Evolutionary conservation across 176 grass and related monocot genomes (phyloP), one percentile per base, ranked within the genome.

Genomic region (Avena eriantha): DNA sequence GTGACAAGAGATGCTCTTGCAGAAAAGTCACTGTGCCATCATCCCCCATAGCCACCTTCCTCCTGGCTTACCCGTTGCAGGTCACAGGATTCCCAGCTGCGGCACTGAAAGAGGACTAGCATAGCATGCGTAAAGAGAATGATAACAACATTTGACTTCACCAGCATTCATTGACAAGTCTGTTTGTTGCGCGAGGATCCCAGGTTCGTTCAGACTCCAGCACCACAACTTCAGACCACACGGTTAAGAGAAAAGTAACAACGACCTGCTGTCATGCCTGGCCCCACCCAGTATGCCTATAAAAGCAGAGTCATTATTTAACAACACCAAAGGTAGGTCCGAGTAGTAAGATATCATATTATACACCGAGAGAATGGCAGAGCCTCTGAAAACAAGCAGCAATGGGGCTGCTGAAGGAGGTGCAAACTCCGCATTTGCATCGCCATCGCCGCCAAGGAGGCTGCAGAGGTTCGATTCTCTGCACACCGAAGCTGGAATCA

Each of bases 401-500:
- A 88, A 81, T 48, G 78, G 72, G 29, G 56, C 19, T 35, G 83
- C 78, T 57, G 78, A 82, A 35, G 19, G 15, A 41, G 72, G 41
- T 78, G 64, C 70, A 19, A 33, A 65, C 36, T 48, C 86, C 72
- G 55, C 16, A 73, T 77, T 81, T 50, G 78, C 70, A n/a, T 69
- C 84, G 18, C 29, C 31, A 5, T 57, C 84, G 51, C 15, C 58
- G 0, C 46, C 87, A 24, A 84, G 61, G 70, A 87, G 84, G 76
- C 69, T 93, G 56, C 83, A 87, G 57, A 85, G 88, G 68, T 84
- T 69, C 18, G 91, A 93, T 65, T 93, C 91, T 13, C 84, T 93
- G 84, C 88, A 93, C 45, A 89, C 87, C n/a, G 91, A 93, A 41
- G 91, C 91, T 26, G 88, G 80, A 68, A 87, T 54, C 65, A 70